Evolutionary conservation across 2,329 filamentous ascomycete genomes (phyloP), one percentile per base, ranked within the genome.

Genomic region (Fusarium stilboides): DNA sequence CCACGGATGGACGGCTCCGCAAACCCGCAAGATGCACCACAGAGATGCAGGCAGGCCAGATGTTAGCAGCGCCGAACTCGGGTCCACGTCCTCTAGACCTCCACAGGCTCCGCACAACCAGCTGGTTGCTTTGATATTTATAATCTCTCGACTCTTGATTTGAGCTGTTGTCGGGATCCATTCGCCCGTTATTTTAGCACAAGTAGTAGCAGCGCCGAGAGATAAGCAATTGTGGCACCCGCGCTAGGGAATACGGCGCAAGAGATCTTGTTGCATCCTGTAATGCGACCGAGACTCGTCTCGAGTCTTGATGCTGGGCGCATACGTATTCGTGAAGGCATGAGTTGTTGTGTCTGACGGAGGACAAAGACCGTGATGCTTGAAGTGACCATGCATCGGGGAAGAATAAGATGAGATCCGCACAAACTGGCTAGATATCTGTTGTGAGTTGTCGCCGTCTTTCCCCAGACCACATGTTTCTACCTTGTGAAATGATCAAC

Each of bases 81-180:
- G 42, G 63, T 60, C 65, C 65, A 55, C 53, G 33, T 37, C 57
- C 66, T 68, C 59, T 57, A 68, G 65, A 43, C 39, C 42, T 70
- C 62, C 59, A 70, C 60, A 57, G 52, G 57, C 71, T 75, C 72
- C 72, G 72, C 70, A 57, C 46, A 37, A 54, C 54, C 61, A 72
- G 70, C 58, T 67, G 60, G 62, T 65, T 63, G 58, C 65, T 64
- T 69, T 65, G 57, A 62, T 76, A 74, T 74, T 76, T 76, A 76
- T 76, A 76, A 76, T 74, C 59, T 62, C 50, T 65, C 65, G 52
- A 69, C 58, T 49, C 43, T 74, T 73, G 61, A 69, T 71, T 72
- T 73, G 72, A 53, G 65, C 62, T 66, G 57, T 40, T 62, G 43
- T 69, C 40, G 46, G 43, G 45, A 62, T 65, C 62, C 63, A 57